These are phyloP conservation scores for Neurospora sp. DNA, from an alignment of 495 filamentous ascomycete species.

Conservation along the genomic window DNA sequence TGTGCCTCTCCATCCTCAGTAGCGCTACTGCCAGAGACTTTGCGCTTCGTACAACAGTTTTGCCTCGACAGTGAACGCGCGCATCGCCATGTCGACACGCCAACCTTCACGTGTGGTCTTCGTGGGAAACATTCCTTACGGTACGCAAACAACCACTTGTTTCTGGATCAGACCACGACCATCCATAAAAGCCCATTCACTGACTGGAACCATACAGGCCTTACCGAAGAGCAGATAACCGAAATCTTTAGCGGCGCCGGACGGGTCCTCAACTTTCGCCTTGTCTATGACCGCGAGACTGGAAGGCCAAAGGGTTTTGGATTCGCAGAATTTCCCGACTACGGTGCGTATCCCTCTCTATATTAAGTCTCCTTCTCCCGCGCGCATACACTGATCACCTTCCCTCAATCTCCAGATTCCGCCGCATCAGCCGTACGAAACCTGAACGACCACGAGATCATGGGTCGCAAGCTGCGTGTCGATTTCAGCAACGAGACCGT, in stretches of 20 bases:
- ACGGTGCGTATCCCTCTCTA: constrained; percentile 27
- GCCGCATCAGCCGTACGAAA: constrained; percentile 93
- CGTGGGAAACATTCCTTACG: constrained; percentile 76
- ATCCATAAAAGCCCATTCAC: background rate
- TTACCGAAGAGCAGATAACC: constrained; percentile 89
- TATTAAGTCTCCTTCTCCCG: background rate
- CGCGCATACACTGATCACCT: background rate
- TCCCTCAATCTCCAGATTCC: constrained; percentile 46
- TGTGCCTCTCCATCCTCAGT: background rate
- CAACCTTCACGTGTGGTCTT: constrained; percentile 56
- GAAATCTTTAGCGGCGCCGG: constrained; percentile 83
- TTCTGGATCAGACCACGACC: background rate
- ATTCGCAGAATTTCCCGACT: constrained; percentile 86
- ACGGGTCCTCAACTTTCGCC: constrained; percentile 80
- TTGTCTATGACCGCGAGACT: constrained; percentile 93
- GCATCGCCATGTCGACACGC: constrained; percentile 39
- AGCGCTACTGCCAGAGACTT: background rate
- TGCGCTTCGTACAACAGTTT: background rate
- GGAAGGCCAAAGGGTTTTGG: constrained; percentile 94
- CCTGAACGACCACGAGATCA: constrained; percentile 90
- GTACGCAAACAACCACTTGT: constrained; percentile 19
- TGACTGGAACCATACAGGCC: constrained; percentile 40
- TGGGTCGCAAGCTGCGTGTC: constrained; percentile 87
- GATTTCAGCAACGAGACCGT: constrained; percentile 90
- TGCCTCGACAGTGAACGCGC: background rate